phyloP scores from a whole-genome alignment of 164 flowering plant genomes.

The Pachysandra terminalis region DNA sequence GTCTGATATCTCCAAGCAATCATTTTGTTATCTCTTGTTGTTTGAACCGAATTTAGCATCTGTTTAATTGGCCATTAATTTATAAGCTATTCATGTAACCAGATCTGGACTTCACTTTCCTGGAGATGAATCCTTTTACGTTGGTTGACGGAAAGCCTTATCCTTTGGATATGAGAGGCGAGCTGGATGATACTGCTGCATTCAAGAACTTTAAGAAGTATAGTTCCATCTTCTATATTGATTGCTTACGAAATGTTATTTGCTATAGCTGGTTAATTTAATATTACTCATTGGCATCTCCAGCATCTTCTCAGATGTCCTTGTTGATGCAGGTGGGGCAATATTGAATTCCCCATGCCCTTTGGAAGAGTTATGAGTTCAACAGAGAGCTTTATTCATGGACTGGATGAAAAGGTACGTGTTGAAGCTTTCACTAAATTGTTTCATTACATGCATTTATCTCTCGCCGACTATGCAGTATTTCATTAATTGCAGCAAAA shows the following conservation, averaged over 20 bases:
- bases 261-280: neutral
- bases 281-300: neutral
- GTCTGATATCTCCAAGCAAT: neutral
- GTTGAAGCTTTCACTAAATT: neutral
- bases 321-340: slow-evolving; percentile 66
- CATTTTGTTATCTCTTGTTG: neutral
- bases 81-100: slow-evolving; percentile 11
- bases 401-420: slow-evolving; percentile 84
- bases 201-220: slow-evolving; percentile 99
- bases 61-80: slow-evolving; percentile 5
- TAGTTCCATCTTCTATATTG: slow-evolving; percentile 1
- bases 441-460: neutral
- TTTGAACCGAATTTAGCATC: neutral
- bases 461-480: neutral
- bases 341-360: slow-evolving; percentile 84
- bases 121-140: slow-evolving; percentile 98
- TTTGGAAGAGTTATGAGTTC: slow-evolving; percentile 92
- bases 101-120: slow-evolving; percentile 97
- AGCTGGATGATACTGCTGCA: slow-evolving; percentile 96
- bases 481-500: neutral
- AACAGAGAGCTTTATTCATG: slow-evolving; percentile 81
- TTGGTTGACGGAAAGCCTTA: slow-evolving; percentile 92
- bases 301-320: neutral
- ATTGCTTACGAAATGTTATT: neutral
- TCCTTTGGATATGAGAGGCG: slow-evolving; percentile 99